Percentiles rank a stretch among this genome's conserved stretches.
phyloP scores from a whole-genome alignment of 441 rosid genomes.

The Gossypium gossypioides region DNA sequence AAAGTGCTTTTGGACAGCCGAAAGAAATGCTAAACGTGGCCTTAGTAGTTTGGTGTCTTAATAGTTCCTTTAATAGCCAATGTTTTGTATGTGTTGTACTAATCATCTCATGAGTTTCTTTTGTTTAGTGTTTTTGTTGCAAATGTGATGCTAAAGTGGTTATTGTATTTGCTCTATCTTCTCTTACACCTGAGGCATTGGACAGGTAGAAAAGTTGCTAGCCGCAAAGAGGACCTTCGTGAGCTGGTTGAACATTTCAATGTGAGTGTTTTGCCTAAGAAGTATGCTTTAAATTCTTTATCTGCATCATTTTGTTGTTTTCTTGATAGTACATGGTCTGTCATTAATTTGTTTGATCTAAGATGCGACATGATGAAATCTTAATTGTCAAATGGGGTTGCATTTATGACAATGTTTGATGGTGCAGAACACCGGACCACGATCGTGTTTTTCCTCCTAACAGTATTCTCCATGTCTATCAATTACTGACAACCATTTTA shows the following conservation, averaged over 20 bases:
- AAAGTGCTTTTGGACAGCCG: too few relatives aligned
- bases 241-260: slow-evolving; percentile 82
- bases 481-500: not conserved
- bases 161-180: slow-evolving; percentile 9
- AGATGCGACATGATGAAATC: not conserved
- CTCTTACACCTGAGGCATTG: slow-evolving; percentile 14
- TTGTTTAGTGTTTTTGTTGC: slow-evolving; percentile 5
- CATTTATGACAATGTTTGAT: not conserved
- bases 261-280: slow-evolving; percentile 38
- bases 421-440: not conserved
- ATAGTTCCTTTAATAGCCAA: not conserved
- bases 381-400: not conserved
- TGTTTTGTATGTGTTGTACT: not conserved
- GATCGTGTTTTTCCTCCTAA: not conserved
- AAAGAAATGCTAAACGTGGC: too few relatives aligned
- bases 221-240: slow-evolving; percentile 61
- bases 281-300: not conserved
- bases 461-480: not conserved
- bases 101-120: not conserved
- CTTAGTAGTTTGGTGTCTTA: not conserved
- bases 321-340: not conserved
- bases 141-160: not conserved
- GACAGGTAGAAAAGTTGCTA: slow-evolving; percentile 59
- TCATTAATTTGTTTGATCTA: not conserved
- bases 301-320: not conserved